Evolutionary conservation across 768 basidiomycete species (phyloP), one percentile per base, ranked within the genome.

Genomic region (Suillus tomentosus): DNA sequence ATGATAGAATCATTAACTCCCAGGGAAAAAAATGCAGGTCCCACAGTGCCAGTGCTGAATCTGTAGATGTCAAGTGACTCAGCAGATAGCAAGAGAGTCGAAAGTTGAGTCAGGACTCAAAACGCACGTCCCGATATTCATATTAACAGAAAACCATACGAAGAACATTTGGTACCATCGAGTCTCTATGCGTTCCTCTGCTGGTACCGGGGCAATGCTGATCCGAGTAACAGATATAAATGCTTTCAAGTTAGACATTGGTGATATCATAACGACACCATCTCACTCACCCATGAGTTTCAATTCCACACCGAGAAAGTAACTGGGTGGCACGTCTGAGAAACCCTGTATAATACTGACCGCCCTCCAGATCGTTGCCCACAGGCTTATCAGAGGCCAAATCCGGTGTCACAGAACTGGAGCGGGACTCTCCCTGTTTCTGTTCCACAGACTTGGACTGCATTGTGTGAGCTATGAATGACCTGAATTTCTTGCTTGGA

Each of bases 21-120:
- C 19, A 86, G 73, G 3, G 78, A 77, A 65, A 81, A 86, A 65
- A 81, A 80, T 1, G 82, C 78, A 0, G 85, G 85, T 0, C 85
- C 85, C 0, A 80, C 73, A 0, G 80, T 79, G 0, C 85, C 85
- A 11, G 81, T 80, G 10, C 82, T 79, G 60, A 85, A 80, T 6
- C 82, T 84, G 51, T n/a, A 39, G 58, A 17, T 31, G 24, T 14
- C 22, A 50, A 48, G 11, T 10, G 24, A 7, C 11, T 27, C 15
- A 24, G 19, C 6, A n/a, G 9, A 58, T 19, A 54, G 60, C 22
- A 67, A 50, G 19, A 31, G 13, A 48, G 22, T 48, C 47, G 13
- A 48, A 5, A 24, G 17, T 34, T 31, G 22, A 39, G 15, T 57
- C 24, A 34, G 8, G 56, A 48, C 24, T 8, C 36, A 42, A 14